A percentile compares a stretch with the other conserved stretches of the same genome.
Evolutionary conservation across 2,329 filamentous ascomycete genomes (phyloP).

Genomic region (Lasiodiplodia theobromae): DNA sequence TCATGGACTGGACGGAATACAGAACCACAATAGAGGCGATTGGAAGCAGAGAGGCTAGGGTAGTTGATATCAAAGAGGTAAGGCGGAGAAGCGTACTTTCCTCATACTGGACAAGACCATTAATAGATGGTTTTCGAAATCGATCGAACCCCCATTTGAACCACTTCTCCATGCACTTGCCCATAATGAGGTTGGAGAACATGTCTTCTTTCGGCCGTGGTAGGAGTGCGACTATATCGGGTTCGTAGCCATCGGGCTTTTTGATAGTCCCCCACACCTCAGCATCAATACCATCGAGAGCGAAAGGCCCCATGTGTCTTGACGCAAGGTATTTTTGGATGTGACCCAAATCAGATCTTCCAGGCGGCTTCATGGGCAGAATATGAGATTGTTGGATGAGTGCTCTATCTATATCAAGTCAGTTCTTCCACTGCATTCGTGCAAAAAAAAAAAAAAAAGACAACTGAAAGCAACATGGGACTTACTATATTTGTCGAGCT

Average conservation of each 20-base stretch:
- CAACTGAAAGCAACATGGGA: no score
- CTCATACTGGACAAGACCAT: not conserved
- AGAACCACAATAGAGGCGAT: conserved; percentile 4
- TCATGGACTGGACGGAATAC: not conserved
- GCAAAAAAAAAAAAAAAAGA: no score
- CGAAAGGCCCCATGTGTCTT: not conserved
- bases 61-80: not conserved
- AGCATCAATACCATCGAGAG: not conserved
- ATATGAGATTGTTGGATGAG: conserved; percentile 30
- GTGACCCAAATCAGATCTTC: conserved; percentile 27
- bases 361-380: conserved; percentile 20
- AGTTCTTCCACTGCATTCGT: no score
- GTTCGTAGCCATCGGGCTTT: not conserved
- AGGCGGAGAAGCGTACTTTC: not conserved
- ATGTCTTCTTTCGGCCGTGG: not conserved
- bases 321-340: conserved; percentile 31
- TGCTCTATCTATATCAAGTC: conserved; percentile 6
- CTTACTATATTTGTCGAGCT: conserved; percentile 17
- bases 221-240: not conserved
- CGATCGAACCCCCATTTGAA: not conserved
- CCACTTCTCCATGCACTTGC: not conserved
- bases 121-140: not conserved
- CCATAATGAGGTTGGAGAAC: not conserved
- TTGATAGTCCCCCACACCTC: not conserved
- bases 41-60: not conserved